A percentile compares a stretch with the other conserved stretches of the same genome.
Conservation (phyloP, 129 eudicot genomes). For the Pseudognaphalium luteoalbum region DNA sequence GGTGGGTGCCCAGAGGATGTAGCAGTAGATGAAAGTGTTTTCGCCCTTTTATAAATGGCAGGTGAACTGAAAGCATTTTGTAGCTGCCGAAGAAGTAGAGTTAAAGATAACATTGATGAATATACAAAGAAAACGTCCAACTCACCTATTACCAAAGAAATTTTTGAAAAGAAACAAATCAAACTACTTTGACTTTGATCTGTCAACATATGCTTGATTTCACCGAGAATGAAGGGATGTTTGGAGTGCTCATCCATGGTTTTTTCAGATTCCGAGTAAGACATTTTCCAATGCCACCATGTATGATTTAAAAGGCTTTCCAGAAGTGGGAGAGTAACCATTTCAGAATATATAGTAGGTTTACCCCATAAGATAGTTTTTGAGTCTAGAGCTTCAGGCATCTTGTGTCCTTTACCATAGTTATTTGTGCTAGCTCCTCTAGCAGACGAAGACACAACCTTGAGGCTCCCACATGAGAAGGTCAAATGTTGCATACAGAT, state of each 20-base stretch:
- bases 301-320: constrained; percentile 41
- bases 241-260: constrained; percentile 26
- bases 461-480: constrained; percentile 59
- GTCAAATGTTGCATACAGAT: constrained; percentile 47
- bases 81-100: constrained; percentile 51
- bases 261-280: constrained; percentile 39
- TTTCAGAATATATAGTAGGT: constrained; percentile 41
- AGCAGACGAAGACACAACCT: constrained; percentile 46
- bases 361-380: constrained; percentile 52
- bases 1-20: constrained; percentile 26
- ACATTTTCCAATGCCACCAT: constrained; percentile 57
- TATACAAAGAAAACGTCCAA: constrained; percentile 51
- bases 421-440: constrained; percentile 27
- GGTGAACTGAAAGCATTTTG: constrained; percentile 41
- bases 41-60: constrained; percentile 21
- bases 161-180: constrained; percentile 40
- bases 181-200: constrained; percentile 34
- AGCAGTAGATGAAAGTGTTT: constrained; percentile 32
- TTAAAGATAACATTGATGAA: constrained; percentile 43
- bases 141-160: constrained; percentile 62
- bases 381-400: constrained; percentile 35
- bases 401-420: constrained; percentile 34
- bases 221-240: constrained; percentile 64
- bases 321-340: constrained; percentile 36
- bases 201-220: constrained; percentile 39